Conservation (phyloP, 306 rosid species). For the Trifolium dubium region DNA sequence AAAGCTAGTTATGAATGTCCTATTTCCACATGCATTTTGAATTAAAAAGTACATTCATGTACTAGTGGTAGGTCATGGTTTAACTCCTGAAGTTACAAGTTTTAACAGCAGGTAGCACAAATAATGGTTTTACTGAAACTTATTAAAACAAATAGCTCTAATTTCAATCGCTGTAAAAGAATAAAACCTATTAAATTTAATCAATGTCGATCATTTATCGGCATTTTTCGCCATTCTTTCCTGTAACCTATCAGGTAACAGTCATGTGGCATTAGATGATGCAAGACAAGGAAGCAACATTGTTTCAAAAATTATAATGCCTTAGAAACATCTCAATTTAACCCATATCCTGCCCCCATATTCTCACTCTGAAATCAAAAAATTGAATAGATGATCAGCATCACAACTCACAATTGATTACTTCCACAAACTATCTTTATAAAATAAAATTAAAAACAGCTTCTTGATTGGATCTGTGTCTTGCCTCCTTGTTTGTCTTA, state of each 20-base stretch:
- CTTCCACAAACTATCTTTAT: background rate
- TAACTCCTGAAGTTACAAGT: background rate
- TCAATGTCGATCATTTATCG: background rate
- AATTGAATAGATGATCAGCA: slow-evolving; percentile 1
- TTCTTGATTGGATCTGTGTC: slow-evolving; percentile 13
- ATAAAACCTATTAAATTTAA: slow-evolving; percentile 2
- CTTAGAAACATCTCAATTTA: background rate
- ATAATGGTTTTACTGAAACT: no score
- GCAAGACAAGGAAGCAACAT: slow-evolving; percentile 12
- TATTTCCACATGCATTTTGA: slow-evolving; percentile 35
- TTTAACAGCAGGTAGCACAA: background rate
- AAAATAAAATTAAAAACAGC: background rate
- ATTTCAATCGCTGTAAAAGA: slow-evolving; percentile 1
- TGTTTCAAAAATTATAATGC: background rate
- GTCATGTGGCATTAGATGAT: background rate
- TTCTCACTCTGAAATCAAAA: slow-evolving; percentile 1
- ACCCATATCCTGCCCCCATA: slow-evolving; percentile 5
- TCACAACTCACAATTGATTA: slow-evolving; percentile 16
- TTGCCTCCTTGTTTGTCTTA: slow-evolving; percentile 17
- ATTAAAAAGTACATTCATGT: slow-evolving; percentile 29
- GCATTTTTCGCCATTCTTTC: background rate
- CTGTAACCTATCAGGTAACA: background rate
- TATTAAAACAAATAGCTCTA: slow-evolving; percentile 6
- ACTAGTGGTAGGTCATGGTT: slow-evolving; percentile 8
- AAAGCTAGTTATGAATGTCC: slow-evolving; percentile 36